phyloP scores from a whole-genome alignment of 805 yeast species.

The Metschnikowia koreensis region DNA sequence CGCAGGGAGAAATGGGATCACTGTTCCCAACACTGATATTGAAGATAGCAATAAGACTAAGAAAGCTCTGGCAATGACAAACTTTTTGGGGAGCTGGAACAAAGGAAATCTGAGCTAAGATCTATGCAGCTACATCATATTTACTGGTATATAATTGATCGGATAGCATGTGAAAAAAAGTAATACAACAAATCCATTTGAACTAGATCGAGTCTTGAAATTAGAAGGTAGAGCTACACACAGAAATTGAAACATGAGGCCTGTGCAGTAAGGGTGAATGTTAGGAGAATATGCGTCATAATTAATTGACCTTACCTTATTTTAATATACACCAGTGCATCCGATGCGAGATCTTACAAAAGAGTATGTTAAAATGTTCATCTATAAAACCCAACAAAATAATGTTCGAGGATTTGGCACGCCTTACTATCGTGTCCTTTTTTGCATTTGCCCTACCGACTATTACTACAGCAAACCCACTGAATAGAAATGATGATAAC shows the following conservation, averaged over 20 bases:
- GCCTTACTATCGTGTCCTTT: not conserved
- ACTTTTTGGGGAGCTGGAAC: slow-evolving; percentile 21
- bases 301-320: too few species aligned
- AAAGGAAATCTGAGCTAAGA: slow-evolving; percentile 12
- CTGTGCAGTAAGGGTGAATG: too few species aligned
- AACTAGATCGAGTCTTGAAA: too few species aligned
- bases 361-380: not conserved
- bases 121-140: not conserved
- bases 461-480: not conserved
- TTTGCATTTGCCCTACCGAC: slow-evolving; percentile 15
- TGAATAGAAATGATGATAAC: slow-evolving; percentile 11
- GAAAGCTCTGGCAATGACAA: slow-evolving; percentile 34
- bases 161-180: not conserved
- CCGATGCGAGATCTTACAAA: not conserved
- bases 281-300: too few species aligned
- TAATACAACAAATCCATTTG: not conserved
- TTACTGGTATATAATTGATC: not conserved
- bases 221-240: too few species aligned
- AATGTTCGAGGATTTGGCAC: slow-evolving; percentile 5
- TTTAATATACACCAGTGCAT: not conserved
- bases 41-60: slow-evolving; percentile 15
- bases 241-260: too few species aligned
- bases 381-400: not conserved
- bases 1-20: slow-evolving; percentile 45
- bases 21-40: slow-evolving; percentile 27